Percentiles rank a stretch among this genome's conserved stretches.
These are phyloP conservation scores for Dictyostelium capitatum DNA, from an alignment of 78 protist genomes.

Conservation along the genomic window DNA sequence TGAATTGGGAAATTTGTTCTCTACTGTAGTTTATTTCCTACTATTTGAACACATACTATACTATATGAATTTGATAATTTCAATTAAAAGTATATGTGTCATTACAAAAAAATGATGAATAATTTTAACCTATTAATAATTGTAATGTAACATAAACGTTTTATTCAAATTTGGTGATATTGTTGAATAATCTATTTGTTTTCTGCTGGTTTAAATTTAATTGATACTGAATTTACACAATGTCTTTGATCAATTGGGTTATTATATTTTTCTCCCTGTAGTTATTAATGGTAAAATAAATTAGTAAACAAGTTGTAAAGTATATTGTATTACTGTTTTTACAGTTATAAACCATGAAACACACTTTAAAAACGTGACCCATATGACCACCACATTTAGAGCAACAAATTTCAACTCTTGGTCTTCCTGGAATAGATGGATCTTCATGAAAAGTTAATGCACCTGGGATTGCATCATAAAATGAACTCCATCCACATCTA, in stretches of 20 bases:
- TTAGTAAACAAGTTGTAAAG: background rate
- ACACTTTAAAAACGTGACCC: conserved; percentile 91
- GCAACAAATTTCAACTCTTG: conserved; percentile 90
- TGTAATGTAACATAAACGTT: no score
- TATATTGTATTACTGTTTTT: background rate
- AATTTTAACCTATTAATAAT: no score
- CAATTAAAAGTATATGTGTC: no score
- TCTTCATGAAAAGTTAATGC: conserved; percentile 81
- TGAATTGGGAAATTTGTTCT: no score
- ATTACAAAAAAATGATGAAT: no score
- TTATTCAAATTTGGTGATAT: no score
- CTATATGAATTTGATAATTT: no score
- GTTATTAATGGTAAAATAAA: background rate
- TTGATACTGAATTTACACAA: conserved; percentile 91
- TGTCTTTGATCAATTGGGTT: conserved; percentile 91
- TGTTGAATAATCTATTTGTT: background rate
- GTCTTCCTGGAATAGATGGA: conserved; percentile 75
- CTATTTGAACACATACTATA: no score
- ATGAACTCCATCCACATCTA: conserved; percentile 96
- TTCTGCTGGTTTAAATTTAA: conserved; percentile 43
- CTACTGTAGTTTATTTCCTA: no score
- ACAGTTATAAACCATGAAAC: background rate
- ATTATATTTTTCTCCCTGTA: conserved; percentile 82
- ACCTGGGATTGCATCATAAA: conserved; percentile 79
- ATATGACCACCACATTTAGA: conserved; percentile 91